Percentiles rank a stretch among this genome's conserved stretches.
Conservation (phyloP, 805 yeast genomes). For the Torulaspora maleeae region DNA sequence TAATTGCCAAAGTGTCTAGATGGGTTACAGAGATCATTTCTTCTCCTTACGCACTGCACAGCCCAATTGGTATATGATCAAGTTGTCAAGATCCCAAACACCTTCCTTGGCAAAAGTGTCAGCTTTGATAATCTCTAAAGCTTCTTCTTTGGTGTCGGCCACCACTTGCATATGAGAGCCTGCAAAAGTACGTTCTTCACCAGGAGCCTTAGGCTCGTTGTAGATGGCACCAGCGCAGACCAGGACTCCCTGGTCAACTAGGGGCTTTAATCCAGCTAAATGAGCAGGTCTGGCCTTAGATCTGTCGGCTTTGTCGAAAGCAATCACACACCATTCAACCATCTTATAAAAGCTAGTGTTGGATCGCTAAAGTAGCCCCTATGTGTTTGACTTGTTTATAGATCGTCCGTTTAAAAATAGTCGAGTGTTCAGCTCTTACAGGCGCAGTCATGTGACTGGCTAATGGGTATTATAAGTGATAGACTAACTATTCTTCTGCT, state of each 20-base stretch:
- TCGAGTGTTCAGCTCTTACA: neutral
- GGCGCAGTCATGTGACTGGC: neutral
- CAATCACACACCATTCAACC: slow-evolving; percentile 64
- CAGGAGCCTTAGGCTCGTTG: slow-evolving; percentile 41
- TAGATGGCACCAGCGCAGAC: slow-evolving; percentile 51
- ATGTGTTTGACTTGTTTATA: neutral
- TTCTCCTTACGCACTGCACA: slow-evolving; percentile 43
- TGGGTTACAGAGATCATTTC: slow-evolving; percentile 4
- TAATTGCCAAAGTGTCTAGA: slow-evolving; percentile 2
- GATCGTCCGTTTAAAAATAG: neutral
- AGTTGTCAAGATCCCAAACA: slow-evolving; percentile 70
- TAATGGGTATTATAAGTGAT: neutral
- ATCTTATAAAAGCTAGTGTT: slow-evolving; percentile 21
- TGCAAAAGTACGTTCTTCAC: slow-evolving; percentile 48
- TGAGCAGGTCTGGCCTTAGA: slow-evolving; percentile 49
- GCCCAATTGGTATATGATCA: slow-evolving; percentile 52
- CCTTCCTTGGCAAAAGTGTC: slow-evolving; percentile 63
- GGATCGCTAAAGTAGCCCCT: too few relatives aligned
- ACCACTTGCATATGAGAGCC: slow-evolving; percentile 62
- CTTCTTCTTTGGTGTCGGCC: slow-evolving; percentile 64
- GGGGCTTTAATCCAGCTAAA: slow-evolving; percentile 43
- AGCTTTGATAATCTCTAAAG: slow-evolving; percentile 54
- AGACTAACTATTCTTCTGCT: too few relatives aligned
- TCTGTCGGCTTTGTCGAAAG: slow-evolving; percentile 63
- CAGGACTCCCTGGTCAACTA: slow-evolving; percentile 41